phyloP scores from a whole-genome alignment of 495 filamentous ascomycete species.

The Pyrenula aspistea region DNA sequence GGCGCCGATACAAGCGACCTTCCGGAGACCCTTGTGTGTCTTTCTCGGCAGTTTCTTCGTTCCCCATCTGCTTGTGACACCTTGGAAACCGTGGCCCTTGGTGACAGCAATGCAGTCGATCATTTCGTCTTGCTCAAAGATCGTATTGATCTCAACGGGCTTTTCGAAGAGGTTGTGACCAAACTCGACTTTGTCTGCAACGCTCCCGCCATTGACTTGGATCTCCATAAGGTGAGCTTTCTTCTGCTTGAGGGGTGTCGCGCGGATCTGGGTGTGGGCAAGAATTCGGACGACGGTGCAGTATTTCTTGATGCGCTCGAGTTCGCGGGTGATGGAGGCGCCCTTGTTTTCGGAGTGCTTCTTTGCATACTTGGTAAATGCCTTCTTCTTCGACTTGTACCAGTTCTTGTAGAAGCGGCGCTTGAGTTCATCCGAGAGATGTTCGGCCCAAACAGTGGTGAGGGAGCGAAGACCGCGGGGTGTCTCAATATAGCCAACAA shows the following conservation, averaged over 20 bases:
- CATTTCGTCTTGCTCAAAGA: slow-evolving; percentile 99
- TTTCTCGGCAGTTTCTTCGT: slow-evolving; percentile 99
- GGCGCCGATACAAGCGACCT: slow-evolving; percentile 99
- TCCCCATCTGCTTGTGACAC: slow-evolving; percentile 97
- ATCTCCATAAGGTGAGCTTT: slow-evolving; percentile 99
- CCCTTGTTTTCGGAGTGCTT: slow-evolving; percentile 90
- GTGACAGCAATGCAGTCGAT: slow-evolving; percentile 99
- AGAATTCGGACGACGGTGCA: slow-evolving; percentile 99
- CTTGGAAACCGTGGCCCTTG: slow-evolving; percentile 96
- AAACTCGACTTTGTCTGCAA: slow-evolving; percentile 94
- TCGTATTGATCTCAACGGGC: slow-evolving; percentile 77
- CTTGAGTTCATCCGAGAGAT: slow-evolving; percentile 96
- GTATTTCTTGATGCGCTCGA: slow-evolving; percentile 99
- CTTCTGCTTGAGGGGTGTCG: slow-evolving; percentile 99
- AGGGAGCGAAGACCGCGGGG: slow-evolving; percentile 98
- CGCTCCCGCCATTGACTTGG: slow-evolving; percentile 95
- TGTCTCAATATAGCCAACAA: slow-evolving; percentile 99
- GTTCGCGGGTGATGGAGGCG: slow-evolving; percentile 83
- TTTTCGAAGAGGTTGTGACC: slow-evolving; percentile 95
- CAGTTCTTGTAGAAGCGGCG: slow-evolving; percentile 99
- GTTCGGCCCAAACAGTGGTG: slow-evolving; percentile 99
- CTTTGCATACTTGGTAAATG: slow-evolving; percentile 99
- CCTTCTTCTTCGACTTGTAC: slow-evolving; percentile 99
- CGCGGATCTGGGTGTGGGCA: slow-evolving; percentile 98
- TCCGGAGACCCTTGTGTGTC: slow-evolving; percentile 99